Base-by-base conservation (phyloP, 2,329 filamentous ascomycete species). In the Stagonosporopsis chrysanthemi region DNA sequence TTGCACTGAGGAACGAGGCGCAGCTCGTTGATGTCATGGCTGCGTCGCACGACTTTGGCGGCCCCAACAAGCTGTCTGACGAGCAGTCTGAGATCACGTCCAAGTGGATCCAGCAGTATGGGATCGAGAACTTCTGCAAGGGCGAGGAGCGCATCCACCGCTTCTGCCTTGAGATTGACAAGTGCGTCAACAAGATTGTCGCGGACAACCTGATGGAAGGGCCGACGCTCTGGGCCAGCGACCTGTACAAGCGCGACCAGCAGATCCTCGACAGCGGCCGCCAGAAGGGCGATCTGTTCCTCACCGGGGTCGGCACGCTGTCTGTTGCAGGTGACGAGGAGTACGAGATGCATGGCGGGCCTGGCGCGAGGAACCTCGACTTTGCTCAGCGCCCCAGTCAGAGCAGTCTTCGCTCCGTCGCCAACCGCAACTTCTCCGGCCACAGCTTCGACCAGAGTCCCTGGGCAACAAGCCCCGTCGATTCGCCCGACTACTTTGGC, bases 141-240 rank as follows among this genome's bases (percentile, higher is more conserved):
- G 95, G 94, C 6, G 95, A 99, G 74, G 95, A 99, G 77, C 83
- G 95, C 47, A 94, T 99, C 33, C 95, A 98, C 73, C 88, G 93
- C 11, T 95, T 99, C 75, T 95, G 90, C 71, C 90, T 92, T 64
- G 95, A 98, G 73, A 85, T 98, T 26, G 90, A 94, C 67, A 90
- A 87, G 60, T 96, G 92, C 70, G 89, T 97, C 62, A 89, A 87
- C 65, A 92, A 92, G 72, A 82, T 98, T 7, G 89, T 96, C 28
- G 92, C 91, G 26, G 91, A 96, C 58, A 92, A 87, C 42, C 88
- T 96, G 60, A 82, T 90, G 59, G 91, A 96, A 35, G 91, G 90
- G 0, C 92, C 94, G 0, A 91, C 96, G 0, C 80, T 98, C 2
- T 97, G 92, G 92, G 92, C 92, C 0, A 97, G 92, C 70, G 90